Evolutionary conservation across 805 yeast species (phyloP).

Genomic region (Schizosaccharomyces cryophilus): DNA sequence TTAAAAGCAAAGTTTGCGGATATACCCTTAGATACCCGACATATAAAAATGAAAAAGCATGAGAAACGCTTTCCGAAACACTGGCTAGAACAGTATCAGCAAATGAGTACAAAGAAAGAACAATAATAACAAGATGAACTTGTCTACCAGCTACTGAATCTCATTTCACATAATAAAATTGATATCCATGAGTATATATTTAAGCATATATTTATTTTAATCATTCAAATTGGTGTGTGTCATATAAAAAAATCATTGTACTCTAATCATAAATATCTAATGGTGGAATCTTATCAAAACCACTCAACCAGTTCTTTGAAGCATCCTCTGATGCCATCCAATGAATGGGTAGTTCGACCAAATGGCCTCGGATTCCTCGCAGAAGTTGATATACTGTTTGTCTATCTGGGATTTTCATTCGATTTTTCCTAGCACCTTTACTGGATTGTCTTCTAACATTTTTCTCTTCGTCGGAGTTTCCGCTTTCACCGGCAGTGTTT

Average conservation of each 20-base stretch:
- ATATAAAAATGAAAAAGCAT: slow-evolving; percentile 24
- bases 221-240: no score
- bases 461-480: no score
- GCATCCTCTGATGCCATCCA: slow-evolving; percentile 68
- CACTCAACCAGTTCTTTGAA: slow-evolving; percentile 62
- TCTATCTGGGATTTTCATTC: slow-evolving; percentile 32
- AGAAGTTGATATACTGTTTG: slow-evolving; percentile 55
- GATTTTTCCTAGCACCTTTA: slow-evolving; percentile 14
- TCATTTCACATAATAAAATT: no score
- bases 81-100: not conserved
- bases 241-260: not conserved
- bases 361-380: slow-evolving; percentile 53
- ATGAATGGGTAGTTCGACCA: slow-evolving; percentile 76
- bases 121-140: no score
- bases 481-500: slow-evolving; percentile 7
- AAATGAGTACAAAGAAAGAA: no score
- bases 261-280: slow-evolving; percentile 63
- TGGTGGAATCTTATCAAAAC: slow-evolving; percentile 82
- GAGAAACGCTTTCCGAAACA: not conserved
- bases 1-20: slow-evolving; percentile 40
- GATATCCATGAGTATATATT: no score
- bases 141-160: no score
- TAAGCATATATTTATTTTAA: no score
- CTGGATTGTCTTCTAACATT: slow-evolving; percentile 7
- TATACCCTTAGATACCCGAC: slow-evolving; percentile 62